phyloP scores from a whole-genome alignment of 2,329 filamentous ascomycete species.

The Fusarium sp. region DNA sequence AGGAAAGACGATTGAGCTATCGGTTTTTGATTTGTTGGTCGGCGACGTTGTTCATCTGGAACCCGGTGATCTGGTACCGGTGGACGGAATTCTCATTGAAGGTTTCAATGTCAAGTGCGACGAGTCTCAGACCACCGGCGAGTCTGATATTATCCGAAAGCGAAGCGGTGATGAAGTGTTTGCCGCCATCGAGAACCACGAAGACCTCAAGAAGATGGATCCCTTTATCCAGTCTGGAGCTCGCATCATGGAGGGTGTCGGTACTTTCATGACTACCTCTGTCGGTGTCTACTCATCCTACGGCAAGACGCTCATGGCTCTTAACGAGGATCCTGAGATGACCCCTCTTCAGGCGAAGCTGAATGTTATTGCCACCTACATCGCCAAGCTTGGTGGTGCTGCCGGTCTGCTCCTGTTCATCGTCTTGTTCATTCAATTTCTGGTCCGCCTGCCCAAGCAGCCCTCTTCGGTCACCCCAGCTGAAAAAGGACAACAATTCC shows the following conservation, averaged over 20 bases:
- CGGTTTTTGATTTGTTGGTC: conserved; percentile 74
- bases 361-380: conserved; percentile 79
- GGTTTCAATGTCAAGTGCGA: conserved; percentile 81
- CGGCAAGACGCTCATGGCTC: conserved; percentile 78
- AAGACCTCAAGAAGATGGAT: conserved; percentile 77
- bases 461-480: conserved; percentile 65
- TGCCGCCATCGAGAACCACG: conserved; percentile 73
- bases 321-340: conserved; percentile 79
- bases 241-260: conserved; percentile 81
- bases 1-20: conserved; percentile 75
- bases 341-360: conserved; percentile 82
- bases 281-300: conserved; percentile 80
- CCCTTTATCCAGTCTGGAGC: conserved; percentile 88
- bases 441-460: conserved; percentile 71
- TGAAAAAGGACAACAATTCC: conserved; percentile 80
- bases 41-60: conserved; percentile 80
- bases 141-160: conserved; percentile 81
- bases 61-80: conserved; percentile 78
- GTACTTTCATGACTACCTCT: conserved; percentile 78
- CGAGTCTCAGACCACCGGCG: conserved; percentile 82
- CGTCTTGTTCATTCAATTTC: conserved; percentile 86
- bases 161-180: conserved; percentile 74
- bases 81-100: conserved; percentile 78
- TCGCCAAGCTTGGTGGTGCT: conserved; percentile 79
- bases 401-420: conserved; percentile 85